Conservation (phyloP, 2,329 filamentous ascomycete species). For the Diplodia corticola region DNA sequence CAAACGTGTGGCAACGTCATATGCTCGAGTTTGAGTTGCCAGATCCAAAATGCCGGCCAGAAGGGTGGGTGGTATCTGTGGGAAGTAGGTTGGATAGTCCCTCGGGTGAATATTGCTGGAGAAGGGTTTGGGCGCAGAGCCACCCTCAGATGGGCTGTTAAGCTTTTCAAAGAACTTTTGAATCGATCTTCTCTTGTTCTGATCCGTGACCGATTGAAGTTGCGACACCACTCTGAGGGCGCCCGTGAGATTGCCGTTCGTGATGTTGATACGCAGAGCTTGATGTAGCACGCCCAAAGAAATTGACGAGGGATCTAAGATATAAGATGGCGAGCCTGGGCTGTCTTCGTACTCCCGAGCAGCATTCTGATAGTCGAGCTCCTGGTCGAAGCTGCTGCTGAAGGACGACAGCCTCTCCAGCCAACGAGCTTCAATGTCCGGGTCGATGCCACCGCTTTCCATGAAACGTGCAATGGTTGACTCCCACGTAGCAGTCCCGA, state of each 20-base stretch:
- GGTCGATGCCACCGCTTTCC: constrained; percentile 50
- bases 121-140: constrained; percentile 28
- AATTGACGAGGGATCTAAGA: constrained; percentile 47
- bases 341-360: constrained; percentile 28
- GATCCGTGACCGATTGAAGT: constrained; percentile 45
- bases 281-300: constrained; percentile 47
- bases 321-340: constrained; percentile 38
- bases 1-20: constrained; percentile 55
- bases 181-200: constrained; percentile 46
- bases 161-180: constrained; percentile 44
- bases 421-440: constrained; percentile 47
- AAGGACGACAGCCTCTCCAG: constrained; percentile 44
- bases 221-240: constrained; percentile 41
- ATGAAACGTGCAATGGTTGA: constrained; percentile 51
- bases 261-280: constrained; percentile 43
- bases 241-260: constrained; percentile 40
- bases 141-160: constrained; percentile 23
- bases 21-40: constrained; percentile 47
- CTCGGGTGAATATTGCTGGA: constrained; percentile 35
- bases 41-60: constrained; percentile 55
- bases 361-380: constrained; percentile 41
- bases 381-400: constrained; percentile 43
- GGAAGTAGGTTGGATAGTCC: constrained; percentile 45
- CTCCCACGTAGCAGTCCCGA: constrained; percentile 47
- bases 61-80: constrained; percentile 49